Conservation (phyloP, 306 rosid genomes). For the Hippophae gyantsensis region DNA sequence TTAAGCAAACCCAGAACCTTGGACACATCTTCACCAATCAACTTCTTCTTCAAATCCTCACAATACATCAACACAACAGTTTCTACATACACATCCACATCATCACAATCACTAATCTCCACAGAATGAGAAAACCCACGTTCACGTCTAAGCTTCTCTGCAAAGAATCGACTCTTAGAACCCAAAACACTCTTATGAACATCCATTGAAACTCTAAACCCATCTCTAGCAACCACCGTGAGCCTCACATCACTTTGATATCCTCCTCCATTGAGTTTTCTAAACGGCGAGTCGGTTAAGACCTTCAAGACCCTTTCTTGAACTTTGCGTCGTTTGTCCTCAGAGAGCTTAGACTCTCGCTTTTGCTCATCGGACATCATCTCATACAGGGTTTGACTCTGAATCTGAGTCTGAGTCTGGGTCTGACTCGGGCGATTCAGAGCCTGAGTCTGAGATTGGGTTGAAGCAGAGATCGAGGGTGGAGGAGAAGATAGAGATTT, state of each 20-base stretch:
- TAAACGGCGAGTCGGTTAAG: conserved; percentile 41
- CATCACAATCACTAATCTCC: conserved; percentile 88
- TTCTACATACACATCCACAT: conserved; percentile 70
- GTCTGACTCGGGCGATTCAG: background rate
- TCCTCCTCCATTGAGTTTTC: conserved; percentile 27
- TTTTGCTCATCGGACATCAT: conserved; percentile 60
- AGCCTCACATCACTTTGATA: conserved; percentile 50
- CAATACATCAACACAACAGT: conserved; percentile 73
- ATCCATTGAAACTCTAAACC: conserved; percentile 60
- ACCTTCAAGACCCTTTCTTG: conserved; percentile 45
- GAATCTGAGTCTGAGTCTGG: background rate
- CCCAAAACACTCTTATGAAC: conserved; percentile 57
- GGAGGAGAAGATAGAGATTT: conserved; percentile 34
- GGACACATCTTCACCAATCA: conserved; percentile 55
- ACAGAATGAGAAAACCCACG: conserved; percentile 45
- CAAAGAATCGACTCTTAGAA: conserved; percentile 66
- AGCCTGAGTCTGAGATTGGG: conserved; percentile 12
- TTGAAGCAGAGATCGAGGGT: conserved; percentile 19
- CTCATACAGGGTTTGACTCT: conserved; percentile 60
- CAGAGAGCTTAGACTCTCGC: conserved; percentile 35
- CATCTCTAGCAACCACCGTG: conserved; percentile 60
- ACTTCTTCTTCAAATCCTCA: conserved; percentile 51
- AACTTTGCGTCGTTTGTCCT: conserved; percentile 36
- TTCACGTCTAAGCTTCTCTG: conserved; percentile 51
- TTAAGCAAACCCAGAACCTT: conserved; percentile 76